Base-by-base conservation (phyloP, 2,329 filamentous ascomycete species). In the Conoideocrella luteorostrata region DNA sequence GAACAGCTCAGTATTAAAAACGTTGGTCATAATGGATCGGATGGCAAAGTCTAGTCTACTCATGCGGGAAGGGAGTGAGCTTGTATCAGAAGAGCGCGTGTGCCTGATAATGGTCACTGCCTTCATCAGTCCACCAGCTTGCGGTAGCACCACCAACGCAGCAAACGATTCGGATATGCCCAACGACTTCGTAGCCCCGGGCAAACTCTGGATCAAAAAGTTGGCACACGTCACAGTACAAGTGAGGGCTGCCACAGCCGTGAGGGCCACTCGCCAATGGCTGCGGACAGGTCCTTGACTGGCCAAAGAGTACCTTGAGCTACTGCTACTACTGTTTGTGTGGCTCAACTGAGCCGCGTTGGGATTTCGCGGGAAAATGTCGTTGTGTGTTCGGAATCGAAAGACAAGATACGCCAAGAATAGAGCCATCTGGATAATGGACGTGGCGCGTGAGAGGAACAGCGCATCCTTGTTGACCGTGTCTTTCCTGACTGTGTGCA, bases 391-490 rank as follows among this genome's bases (percentile, higher is more conserved):
- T n/a, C 42, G 34, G 35, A 48, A 50, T 22, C 48, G 48, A 18
- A 50, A 50, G 2, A 44, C 37, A 4, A 50, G 43, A 41, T 50
- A 50, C 9, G 48, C 42, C 15, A 50, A 33, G 32, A 50, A 50
- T 15, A 50, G 43, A 12, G 46, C 13, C 20, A 48, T 43, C 20
- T 48, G 46, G 5, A 47, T 41, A 4, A 45, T 18, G 18, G 48
- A 47, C 2, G 48, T 48, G 28, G 45, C 45, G 38, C 44, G 48
- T 2, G 48, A 50, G 11, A 50, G 46, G 32, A 48, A 46, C 11
- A 50, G 38, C 7, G 43, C 43, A 23, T 44, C 43, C 9, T 35
- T 29, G 22, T 43, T 46, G 28, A 33, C 37, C 28, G 24, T 11
- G 36, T 44, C 21, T 35, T 23, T 15, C 5, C 22, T 23, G 23